These are phyloP conservation scores for Chaetomium sp. DNA, from an alignment of 2,329 filamentous ascomycete species.

Conservation along the genomic window DNA sequence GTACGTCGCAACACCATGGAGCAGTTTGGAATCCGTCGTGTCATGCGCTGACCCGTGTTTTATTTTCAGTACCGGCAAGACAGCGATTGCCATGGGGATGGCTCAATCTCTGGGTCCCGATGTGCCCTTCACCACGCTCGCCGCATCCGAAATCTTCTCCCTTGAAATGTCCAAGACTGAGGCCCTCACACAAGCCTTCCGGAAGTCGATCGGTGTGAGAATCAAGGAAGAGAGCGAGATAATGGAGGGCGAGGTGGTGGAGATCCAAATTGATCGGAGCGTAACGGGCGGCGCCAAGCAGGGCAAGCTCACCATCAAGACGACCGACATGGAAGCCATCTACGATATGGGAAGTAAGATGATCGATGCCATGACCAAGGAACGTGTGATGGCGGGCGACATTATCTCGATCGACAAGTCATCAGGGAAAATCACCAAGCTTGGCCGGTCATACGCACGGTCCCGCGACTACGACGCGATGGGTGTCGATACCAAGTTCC, in stretches of 20 bases:
- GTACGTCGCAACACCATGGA: conserved; percentile 42
- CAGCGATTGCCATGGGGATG: conserved; percentile 98
- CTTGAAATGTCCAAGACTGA: conserved; percentile 99
- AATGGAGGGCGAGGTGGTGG: conserved; percentile 97
- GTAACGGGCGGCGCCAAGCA: conserved; percentile 97
- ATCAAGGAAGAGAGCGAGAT: conserved; percentile 99
- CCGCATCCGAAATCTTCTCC: conserved; percentile 96
- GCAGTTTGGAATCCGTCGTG: background rate
- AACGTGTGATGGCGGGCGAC: conserved; percentile 97
- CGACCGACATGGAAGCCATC: conserved; percentile 98
- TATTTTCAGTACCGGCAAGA: conserved; percentile 81
- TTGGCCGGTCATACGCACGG: conserved; percentile 90
- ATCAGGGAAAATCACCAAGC: conserved; percentile 95
- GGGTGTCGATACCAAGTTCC: conserved; percentile 97
- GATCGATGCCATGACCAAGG: conserved; percentile 99
- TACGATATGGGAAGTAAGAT: conserved; percentile 99
- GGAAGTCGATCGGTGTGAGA: conserved; percentile 94
- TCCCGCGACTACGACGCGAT: conserved; percentile 98
- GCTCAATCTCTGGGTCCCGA: conserved; percentile 91
- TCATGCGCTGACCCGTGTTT: conserved; percentile 20
- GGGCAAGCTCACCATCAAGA: conserved; percentile 99
- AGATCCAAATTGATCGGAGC: conserved; percentile 97
- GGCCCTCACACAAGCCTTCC: conserved; percentile 96
- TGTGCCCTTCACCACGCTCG: conserved; percentile 94
- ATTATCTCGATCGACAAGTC: conserved; percentile 99